phyloP scores from a whole-genome alignment of 306 rosid species.

The Casuarina cunninghamiana region DNA sequence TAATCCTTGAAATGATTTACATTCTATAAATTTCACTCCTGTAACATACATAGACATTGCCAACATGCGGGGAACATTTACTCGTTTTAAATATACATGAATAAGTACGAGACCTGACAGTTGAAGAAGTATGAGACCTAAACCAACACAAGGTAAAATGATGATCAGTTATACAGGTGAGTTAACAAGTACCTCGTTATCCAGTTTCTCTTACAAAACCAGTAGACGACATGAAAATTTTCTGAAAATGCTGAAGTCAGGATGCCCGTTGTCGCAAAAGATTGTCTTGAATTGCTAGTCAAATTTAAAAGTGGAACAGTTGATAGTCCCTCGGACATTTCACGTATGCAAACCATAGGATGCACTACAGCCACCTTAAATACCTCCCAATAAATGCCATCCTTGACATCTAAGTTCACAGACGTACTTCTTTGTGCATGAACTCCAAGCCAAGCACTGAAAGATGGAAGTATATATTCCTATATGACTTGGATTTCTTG shows the following conservation, averaged over 20 bases:
- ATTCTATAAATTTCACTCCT: too few relatives aligned
- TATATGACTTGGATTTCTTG: slow-evolving; percentile 3
- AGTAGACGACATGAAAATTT: not conserved
- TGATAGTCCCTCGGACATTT: not conserved
- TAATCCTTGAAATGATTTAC: too few relatives aligned
- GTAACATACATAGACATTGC: too few relatives aligned
- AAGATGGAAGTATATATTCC: slow-evolving; percentile 1
- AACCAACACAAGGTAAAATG: not conserved
- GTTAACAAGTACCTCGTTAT: not conserved
- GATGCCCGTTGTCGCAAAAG: slow-evolving; percentile 3
- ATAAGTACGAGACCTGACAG: not conserved
- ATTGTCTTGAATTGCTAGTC: slow-evolving; percentile 1
- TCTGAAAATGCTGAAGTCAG: not conserved
- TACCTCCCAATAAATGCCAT: not conserved
- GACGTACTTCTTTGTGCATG: not conserved
- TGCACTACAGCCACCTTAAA: not conserved
- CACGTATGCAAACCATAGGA: not conserved
- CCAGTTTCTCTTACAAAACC: not conserved
- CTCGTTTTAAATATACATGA: not conserved
- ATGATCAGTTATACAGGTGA: not conserved
- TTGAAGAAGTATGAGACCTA: too few relatives aligned
- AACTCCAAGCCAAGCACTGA: not conserved
- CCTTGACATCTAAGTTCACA: not conserved
- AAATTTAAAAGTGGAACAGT: not conserved
- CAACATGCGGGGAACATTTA: too few relatives aligned